Percentiles rank a stretch among this genome's conserved stretches.
These are phyloP conservation scores for Dioscorea cayenensis DNA, from an alignment of 116 monocot species.

Conservation along the genomic window DNA sequence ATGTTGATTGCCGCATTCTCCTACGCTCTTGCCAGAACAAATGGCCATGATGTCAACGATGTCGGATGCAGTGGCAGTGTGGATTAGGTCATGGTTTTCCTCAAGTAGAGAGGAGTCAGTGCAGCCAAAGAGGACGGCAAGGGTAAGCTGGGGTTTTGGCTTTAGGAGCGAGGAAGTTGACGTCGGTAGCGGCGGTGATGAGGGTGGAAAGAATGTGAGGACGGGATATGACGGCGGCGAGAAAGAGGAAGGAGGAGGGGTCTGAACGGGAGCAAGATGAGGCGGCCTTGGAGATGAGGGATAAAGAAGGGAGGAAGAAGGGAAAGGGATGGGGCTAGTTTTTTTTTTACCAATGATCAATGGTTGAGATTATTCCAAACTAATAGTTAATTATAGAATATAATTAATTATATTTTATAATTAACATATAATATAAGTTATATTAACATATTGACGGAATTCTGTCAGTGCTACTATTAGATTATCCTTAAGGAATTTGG, in stretches of 20 bases:
- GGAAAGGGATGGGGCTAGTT: conserved; percentile 3
- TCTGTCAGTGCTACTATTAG: no score
- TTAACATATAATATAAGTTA: no score
- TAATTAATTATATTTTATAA: no score
- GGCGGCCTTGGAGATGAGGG: conserved; percentile 17
- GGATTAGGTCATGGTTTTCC: conserved; percentile 5
- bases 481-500: no score
- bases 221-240: conserved; percentile 14
- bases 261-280: conserved; percentile 18
- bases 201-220: conserved; percentile 21
- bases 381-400: no score
- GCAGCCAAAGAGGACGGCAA: conserved; percentile 26
- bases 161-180: conserved; percentile 4
- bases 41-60: conserved; percentile 14
- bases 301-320: conserved; percentile 20
- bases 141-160: conserved; percentile 9
- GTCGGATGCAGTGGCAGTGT: conserved; percentile 21
- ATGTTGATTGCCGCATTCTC: no score
- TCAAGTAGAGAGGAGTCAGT: conserved; percentile 17
- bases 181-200: conserved; percentile 27
- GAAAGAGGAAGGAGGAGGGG: conserved; percentile 13
- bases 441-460: no score
- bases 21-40: no score
- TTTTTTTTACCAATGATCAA: no score
- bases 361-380: no score